Conservation (phyloP, 345 rosid species). For the Lepidium aucheri region DNA sequence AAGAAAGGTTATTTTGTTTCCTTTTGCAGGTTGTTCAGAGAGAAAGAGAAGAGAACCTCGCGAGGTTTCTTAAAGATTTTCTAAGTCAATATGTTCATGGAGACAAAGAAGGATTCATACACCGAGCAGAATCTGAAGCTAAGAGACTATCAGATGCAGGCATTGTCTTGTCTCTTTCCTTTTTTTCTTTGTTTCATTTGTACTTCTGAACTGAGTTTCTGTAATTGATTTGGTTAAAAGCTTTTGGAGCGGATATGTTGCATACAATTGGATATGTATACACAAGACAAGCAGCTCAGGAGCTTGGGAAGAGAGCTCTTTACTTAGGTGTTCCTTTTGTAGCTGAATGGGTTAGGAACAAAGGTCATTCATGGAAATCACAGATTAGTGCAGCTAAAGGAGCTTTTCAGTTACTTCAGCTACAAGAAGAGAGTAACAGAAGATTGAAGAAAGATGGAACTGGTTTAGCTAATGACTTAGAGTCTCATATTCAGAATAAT, state of each 20-base stretch:
- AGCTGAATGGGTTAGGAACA: constrained; percentile 97
- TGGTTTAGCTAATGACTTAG: constrained; percentile 50
- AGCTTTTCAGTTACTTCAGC: constrained; percentile 81
- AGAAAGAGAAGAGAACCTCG: constrained; percentile 96
- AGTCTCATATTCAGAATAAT: constrained; percentile 58
- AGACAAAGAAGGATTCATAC: constrained; percentile 62
- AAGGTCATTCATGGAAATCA: constrained; percentile 88
- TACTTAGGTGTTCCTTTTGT: constrained; percentile 88
- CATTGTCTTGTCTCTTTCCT: constrained; percentile 7
- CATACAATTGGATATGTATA: constrained; percentile 84
- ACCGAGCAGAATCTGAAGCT: constrained; percentile 72
- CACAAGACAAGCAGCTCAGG: constrained; percentile 88
- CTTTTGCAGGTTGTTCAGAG: constrained; percentile 66
- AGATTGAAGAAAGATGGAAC: constrained; percentile 56
- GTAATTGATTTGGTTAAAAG: constrained; percentile 26
- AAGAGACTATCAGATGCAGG: constrained; percentile 82
- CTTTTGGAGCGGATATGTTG: constrained; percentile 89
- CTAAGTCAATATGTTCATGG: constrained; percentile 69
- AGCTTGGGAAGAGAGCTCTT: constrained; percentile 81
- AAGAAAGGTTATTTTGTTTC: background rate
- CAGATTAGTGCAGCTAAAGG: constrained; percentile 99
- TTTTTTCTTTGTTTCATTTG: background rate
- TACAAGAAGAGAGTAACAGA: constrained; percentile 69
- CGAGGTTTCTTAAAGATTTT: constrained; percentile 50
- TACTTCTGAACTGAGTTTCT: background rate